Evolutionary conservation across 139 green algal species (phyloP), one percentile per base, ranked within the genome.

Genomic region (Chlamydomonas asymmetrica): DNA sequence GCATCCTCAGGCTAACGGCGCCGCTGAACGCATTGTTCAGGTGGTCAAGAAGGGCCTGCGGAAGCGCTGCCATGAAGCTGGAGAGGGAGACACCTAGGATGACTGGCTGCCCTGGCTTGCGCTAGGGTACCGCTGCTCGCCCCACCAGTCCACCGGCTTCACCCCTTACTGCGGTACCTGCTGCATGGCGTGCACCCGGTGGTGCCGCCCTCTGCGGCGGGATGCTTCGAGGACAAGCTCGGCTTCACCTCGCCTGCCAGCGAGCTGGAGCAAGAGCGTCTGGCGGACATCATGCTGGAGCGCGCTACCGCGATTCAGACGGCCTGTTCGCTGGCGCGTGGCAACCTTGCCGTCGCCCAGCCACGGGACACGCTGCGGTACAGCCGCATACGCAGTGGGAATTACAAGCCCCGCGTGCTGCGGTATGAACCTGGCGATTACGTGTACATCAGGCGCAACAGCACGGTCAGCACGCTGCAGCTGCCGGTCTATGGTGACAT

Each of bases 1-100:
- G 8, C 62, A 80, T 61, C 79, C 82, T 1, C 66, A 88, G 39
- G 74, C 63, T 31, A 70, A 88, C 29, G 74, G 82, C n/a, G n/a
- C n/a, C n/a, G n/a, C n/a, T n/a, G n/a, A n/a, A n/a, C 63, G 76
- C 0, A 27, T 54, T 0, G 75, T 88, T 2, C 63, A 81, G 48
- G 72, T 71, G 0, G 8, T 76, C 0, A 84, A 88, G 60, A 27
- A 34, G 3, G 75, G 38, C 4, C 23, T 88, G 31, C 68, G 64
- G 4, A 88, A 86, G 65, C n/a, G 54, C 43, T 65, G 60, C 27
- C 37, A 63, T 7, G 7, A 60, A 13, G 25, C 10, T 1, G 5
- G n/a, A 1, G 32, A 43, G 27, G 29, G 39, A 2, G 1, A 37
- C 1, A 27, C 23, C 3, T 85, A 73, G 78, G 73, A 80, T 38